Evolutionary conservation across 805 yeast species (phyloP).

Genomic region (Ogataea trehaloabstinens): DNA sequence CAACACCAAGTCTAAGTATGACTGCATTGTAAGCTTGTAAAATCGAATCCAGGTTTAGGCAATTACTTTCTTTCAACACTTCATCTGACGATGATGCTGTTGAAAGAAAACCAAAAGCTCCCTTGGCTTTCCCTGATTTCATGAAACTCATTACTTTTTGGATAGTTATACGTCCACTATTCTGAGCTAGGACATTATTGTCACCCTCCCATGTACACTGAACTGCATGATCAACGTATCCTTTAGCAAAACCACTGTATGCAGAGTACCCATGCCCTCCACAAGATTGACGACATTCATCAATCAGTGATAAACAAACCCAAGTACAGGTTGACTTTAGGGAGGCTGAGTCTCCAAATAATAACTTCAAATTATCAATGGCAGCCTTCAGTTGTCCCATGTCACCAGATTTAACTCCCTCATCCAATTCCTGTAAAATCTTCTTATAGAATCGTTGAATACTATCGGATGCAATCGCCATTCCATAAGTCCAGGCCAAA

Average conservation of each 20-base stretch:
- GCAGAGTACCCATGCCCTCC: constrained; percentile 97
- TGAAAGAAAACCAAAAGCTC: constrained; percentile 40
- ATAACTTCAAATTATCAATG: constrained; percentile 64
- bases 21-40: constrained; percentile 39
- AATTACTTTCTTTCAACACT: constrained; percentile 30
- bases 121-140: constrained; percentile 45
- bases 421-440: constrained; percentile 54
- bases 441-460: constrained; percentile 50
- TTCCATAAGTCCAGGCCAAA: constrained; percentile 73
- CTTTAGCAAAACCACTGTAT: constrained; percentile 89
- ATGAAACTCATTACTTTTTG: constrained; percentile 41
- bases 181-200: constrained; percentile 79
- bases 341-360: constrained; percentile 83
- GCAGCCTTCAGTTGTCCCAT: constrained; percentile 44
- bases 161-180: constrained; percentile 76
- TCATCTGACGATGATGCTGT: constrained; percentile 26
- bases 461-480: constrained; percentile 67
- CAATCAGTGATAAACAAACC: constrained; percentile 76
- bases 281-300: constrained; percentile 88
- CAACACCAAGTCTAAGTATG: constrained; percentile 38
- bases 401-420: constrained; percentile 46
- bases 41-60: constrained; percentile 31
- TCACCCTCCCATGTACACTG: constrained; percentile 99
- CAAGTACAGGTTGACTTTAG: constrained; percentile 88
- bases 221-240: constrained; percentile 91